phyloP scores from a whole-genome alignment of 306 rosid genomes.

The Herpetospermum pedunculosum region DNA sequence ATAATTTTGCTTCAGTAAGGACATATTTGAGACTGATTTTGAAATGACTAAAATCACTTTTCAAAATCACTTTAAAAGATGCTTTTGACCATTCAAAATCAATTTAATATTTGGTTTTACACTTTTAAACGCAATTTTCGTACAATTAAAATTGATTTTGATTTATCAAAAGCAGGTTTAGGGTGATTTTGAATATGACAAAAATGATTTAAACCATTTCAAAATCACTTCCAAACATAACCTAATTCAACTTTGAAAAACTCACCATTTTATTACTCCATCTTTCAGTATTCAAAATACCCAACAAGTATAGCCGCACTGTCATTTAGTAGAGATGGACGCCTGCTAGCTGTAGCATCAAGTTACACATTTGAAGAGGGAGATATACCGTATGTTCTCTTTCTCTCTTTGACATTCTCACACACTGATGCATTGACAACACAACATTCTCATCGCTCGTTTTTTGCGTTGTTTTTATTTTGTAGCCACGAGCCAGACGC shows the following conservation, averaged over 20 bases:
- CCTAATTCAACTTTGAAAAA: too few relatives aligned
- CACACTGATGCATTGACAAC: background rate
- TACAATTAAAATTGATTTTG: too few relatives aligned
- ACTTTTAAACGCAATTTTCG: too few relatives aligned
- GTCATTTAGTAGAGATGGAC: constrained; percentile 94
- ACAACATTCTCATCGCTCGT: background rate
- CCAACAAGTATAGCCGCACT: constrained; percentile 93
- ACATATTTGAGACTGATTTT: too few relatives aligned
- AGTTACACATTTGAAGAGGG: constrained; percentile 97
- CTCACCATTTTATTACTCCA: constrained; percentile 13
- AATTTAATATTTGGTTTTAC: too few relatives aligned
- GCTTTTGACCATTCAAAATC: too few relatives aligned
- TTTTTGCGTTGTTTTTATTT: constrained; percentile 12
- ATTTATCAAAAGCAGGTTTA: too few relatives aligned
- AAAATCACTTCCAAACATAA: too few relatives aligned
- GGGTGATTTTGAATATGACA: too few relatives aligned
- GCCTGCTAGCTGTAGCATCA: constrained; percentile 88
- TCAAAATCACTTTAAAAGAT: too few relatives aligned
- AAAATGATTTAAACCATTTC: too few relatives aligned
- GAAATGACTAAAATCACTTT: too few relatives aligned
- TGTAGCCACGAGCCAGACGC: constrained; percentile 85
- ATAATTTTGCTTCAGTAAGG: background rate
- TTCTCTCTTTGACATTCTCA: background rate
- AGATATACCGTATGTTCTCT: constrained; percentile 39
- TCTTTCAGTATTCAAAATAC: constrained; percentile 72